Evolutionary conservation across 352 stramenopile species (phyloP).

Genomic region (Globisporangium iwayamae): DNA sequence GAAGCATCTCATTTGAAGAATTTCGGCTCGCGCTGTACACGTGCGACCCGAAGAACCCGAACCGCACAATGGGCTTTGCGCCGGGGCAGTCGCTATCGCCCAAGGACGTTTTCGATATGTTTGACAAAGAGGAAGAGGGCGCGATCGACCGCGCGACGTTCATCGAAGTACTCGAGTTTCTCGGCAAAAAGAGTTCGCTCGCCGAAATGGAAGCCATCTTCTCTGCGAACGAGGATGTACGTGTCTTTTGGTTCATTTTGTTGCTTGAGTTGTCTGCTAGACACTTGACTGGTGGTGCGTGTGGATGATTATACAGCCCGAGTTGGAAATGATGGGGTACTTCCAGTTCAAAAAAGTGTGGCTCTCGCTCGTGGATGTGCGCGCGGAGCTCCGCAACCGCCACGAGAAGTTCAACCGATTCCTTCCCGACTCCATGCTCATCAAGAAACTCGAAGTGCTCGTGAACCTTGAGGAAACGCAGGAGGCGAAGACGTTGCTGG

Average conservation of each 20-base stretch:
- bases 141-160: slow-evolving; percentile 65
- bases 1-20: slow-evolving; percentile 77
- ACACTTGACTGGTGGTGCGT: not conserved
- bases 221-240: slow-evolving; percentile 61
- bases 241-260: slow-evolving; percentile 4
- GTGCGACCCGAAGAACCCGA: slow-evolving; percentile 77
- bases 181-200: slow-evolving; percentile 58
- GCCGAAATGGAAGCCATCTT: slow-evolving; percentile 70
- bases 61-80: slow-evolving; percentile 60
- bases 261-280: too few species aligned
- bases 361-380: slow-evolving; percentile 66
- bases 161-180: slow-evolving; percentile 62
- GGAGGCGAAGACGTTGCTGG: slow-evolving; percentile 50
- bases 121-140: slow-evolving; percentile 67
- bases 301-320: slow-evolving; percentile 27
- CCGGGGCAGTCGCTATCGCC: slow-evolving; percentile 64
- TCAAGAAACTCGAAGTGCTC: slow-evolving; percentile 62
- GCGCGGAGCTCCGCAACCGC: slow-evolving; percentile 51
- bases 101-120: slow-evolving; percentile 83
- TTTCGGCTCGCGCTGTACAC: slow-evolving; percentile 76
- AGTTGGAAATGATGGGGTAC: slow-evolving; percentile 69
- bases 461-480: slow-evolving; percentile 69
- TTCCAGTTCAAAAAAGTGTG: slow-evolving; percentile 71
- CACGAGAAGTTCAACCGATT: slow-evolving; percentile 68
- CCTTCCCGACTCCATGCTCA: slow-evolving; percentile 37